Evolutionary conservation across 2,329 filamentous ascomycete genomes (phyloP).

Genomic region (Xylariaceae sp.): DNA sequence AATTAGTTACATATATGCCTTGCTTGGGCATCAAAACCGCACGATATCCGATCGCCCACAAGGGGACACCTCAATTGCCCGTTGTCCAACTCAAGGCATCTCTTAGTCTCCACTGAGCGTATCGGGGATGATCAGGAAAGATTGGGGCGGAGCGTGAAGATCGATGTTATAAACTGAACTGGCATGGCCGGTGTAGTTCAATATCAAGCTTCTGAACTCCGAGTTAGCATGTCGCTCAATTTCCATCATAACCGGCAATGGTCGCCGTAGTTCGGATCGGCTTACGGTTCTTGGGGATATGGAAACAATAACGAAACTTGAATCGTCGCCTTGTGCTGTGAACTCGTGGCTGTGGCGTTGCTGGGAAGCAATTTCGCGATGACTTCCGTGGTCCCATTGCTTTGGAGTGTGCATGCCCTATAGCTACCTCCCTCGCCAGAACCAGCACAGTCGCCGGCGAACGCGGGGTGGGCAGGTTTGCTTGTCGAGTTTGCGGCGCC

Average conservation of each 20-base stretch:
- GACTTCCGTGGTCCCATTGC: slow-evolving; percentile 22
- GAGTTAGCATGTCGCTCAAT: slow-evolving; percentile 13
- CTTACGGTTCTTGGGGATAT: slow-evolving; percentile 25
- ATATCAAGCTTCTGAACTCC: slow-evolving; percentile 24
- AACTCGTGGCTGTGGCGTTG: slow-evolving; percentile 16
- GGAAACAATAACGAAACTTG: slow-evolving; percentile 31
- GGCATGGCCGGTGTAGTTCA: slow-evolving; percentile 32
- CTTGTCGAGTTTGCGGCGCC: slow-evolving; percentile 24
- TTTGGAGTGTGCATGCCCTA: slow-evolving; percentile 22
- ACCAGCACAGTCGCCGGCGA: slow-evolving; percentile 31
- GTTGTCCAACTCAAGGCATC: too few species aligned
- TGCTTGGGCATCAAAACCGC: too few species aligned
- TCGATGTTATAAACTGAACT: slow-evolving; percentile 26
- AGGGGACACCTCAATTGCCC: too few species aligned
- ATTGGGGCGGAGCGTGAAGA: slow-evolving; percentile 20
- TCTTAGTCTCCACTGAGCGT: too few species aligned
- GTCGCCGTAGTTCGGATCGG: too few species aligned
- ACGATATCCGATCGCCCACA: too few species aligned
- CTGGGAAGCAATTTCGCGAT: slow-evolving; percentile 29
- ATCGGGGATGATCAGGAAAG: slow-evolving; percentile 30
- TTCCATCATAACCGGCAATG: slow-evolving; percentile 6
- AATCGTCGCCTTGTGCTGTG: slow-evolving; percentile 22
- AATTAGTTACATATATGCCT: too few species aligned
- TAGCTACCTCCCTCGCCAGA: slow-evolving; percentile 27
- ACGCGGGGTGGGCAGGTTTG: slow-evolving; percentile 26